These are phyloP conservation scores for Hypoxylon sp. DNA, from an alignment of 2,329 filamentous ascomycete genomes.

Conservation along the genomic window DNA sequence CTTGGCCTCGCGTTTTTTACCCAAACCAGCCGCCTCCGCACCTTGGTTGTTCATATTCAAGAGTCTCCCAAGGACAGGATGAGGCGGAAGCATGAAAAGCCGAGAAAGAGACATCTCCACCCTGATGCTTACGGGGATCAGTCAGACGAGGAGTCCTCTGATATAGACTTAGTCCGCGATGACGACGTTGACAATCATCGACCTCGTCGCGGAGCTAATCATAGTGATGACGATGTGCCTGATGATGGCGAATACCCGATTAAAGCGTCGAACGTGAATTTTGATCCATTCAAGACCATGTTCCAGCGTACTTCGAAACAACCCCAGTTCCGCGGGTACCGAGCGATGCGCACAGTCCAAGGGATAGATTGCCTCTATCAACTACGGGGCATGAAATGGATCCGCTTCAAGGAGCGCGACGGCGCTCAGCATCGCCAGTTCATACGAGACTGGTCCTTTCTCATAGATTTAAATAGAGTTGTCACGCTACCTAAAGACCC, in stretches of 20 bases:
- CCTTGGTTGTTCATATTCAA: slow-evolving; percentile 56
- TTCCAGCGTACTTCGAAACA: slow-evolving; percentile 52
- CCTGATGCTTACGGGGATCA: not conserved
- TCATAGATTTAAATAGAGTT: slow-evolving; percentile 50
- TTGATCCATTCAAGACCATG: slow-evolving; percentile 36
- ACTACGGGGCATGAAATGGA: slow-evolving; percentile 58
- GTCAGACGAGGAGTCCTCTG: not conserved
- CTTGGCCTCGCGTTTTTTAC: slow-evolving; percentile 53
- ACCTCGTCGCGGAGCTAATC: not conserved
- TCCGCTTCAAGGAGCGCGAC: slow-evolving; percentile 59
- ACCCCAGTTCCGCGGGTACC: slow-evolving; percentile 55
- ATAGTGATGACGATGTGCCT: slow-evolving; percentile 42
- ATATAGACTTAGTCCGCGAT: not conserved
- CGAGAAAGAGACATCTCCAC: not conserved
- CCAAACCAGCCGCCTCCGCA: slow-evolving; percentile 56
- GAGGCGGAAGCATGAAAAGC: slow-evolving; percentile 56
- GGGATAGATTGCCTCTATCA: slow-evolving; percentile 60
- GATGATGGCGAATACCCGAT: slow-evolving; percentile 28
- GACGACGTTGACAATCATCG: not conserved
- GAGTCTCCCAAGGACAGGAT: slow-evolving; percentile 52
- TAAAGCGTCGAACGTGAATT: slow-evolving; percentile 8
- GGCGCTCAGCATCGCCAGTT: slow-evolving; percentile 11
- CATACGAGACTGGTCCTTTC: slow-evolving; percentile 53
- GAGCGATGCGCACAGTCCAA: slow-evolving; percentile 57
- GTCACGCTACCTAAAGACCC: slow-evolving; percentile 44